Base-by-base conservation (phyloP, 805 yeast genomes). In the Lipomyces yamanashiensis region DNA sequence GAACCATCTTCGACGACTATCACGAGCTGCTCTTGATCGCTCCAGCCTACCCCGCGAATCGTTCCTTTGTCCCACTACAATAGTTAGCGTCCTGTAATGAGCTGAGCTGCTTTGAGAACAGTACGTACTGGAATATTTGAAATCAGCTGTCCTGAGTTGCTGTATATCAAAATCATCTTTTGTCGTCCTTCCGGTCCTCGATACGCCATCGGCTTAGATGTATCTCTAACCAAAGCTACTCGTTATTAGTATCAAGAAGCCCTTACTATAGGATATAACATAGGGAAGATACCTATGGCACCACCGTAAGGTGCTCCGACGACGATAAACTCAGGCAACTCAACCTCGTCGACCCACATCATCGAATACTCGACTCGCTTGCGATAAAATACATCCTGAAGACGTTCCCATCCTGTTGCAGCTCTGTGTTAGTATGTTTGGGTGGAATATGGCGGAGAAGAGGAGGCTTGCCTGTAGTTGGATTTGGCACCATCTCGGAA, bases 331-430 rank as follows among this genome's bases (percentile, higher is more conserved):
- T 84, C 80, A 15, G 72, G 71, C 6, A 84, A 54, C 34, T 79
- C 75, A 10, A 79, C 67, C 7, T 67, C 67, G 17, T 80, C 74
- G 17, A 82, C 55, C 69, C 69, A 66, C 56, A 60, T 45, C 63
- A 66, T 55, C 21, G 41, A 49, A 49, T 66, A 66, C 53, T 66
- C 67, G 7, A 52, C 36, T 7, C 69, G 58, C 49, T 66, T 80
- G 60, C 88, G 79, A 69, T 90, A 92, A 73, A 83, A 90, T 9
- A 85, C 87, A 74, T 85, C 85, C 59, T 84, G 86, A 19, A 92
- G 80, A 67, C 87, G 82, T 74, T 91, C 96, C 98, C 98, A 92
- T 50, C 82, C 82, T 65, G 81, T 19, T 37, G 7, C 2, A 6
- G 19, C 17, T 6, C 10, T 34, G 13, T 7, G 2, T 33, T 54